These are phyloP conservation scores for Leptosphaerulina australis DNA, from an alignment of 2,329 filamentous ascomycete genomes.

Conservation along the genomic window DNA sequence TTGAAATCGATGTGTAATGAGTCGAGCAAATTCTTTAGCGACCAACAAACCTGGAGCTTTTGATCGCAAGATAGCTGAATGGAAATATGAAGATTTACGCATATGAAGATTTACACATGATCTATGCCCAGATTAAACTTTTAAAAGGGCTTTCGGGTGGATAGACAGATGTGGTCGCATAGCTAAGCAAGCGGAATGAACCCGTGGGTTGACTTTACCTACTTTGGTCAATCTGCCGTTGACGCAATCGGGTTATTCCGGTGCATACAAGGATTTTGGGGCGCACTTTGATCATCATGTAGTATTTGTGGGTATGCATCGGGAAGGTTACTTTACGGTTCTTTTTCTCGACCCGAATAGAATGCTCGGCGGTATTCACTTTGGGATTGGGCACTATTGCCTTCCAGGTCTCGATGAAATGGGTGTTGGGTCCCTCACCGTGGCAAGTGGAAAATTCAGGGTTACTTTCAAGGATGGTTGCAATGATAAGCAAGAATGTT, in stretches of 20 bases:
- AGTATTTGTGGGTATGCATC: not conserved
- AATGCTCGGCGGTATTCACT: not conserved
- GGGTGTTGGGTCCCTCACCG: not conserved
- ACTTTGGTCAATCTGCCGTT: not conserved
- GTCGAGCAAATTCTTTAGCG: not conserved
- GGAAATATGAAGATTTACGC: not conserved
- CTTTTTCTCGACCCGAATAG: not conserved
- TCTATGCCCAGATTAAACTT: not conserved
- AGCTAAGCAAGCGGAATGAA: conserved; percentile 12
- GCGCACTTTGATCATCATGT: not conserved
- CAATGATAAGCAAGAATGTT: not conserved
- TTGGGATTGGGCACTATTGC: not conserved
- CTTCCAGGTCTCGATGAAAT: not conserved
- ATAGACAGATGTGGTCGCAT: not conserved
- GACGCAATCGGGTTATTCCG: conserved; percentile 4
- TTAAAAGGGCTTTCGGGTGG: conserved; percentile 1
- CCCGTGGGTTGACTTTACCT: not conserved
- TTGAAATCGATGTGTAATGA: not conserved
- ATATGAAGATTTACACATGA: not conserved
- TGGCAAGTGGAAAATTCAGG: conserved; percentile 3
- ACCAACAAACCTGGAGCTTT: not conserved
- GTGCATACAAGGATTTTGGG: not conserved
- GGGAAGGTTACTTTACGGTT: not conserved
- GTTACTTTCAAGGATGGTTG: not conserved
- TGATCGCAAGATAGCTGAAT: not conserved